Evolutionary conservation across 805 yeast genomes (phyloP), one percentile per base, ranked within the genome.

Genomic region (Kluyveromyces lactis): DNA sequence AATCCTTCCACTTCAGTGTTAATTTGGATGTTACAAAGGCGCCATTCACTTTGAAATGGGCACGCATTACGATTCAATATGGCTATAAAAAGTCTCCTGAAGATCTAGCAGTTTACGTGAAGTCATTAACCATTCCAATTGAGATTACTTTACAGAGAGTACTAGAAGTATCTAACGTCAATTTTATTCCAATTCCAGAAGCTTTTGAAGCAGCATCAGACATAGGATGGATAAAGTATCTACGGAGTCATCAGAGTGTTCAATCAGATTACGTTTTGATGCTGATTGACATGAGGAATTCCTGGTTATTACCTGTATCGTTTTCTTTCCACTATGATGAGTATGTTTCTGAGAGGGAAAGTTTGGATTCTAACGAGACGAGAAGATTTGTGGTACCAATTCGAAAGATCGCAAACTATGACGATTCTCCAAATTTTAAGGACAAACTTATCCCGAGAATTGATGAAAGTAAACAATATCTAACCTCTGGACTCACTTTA

Each of bases 231-330:
- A 45, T 51, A 8, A 40, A 53, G 2, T 56, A 50, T 37, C 42
- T 62, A 39, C 19, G 38, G 44, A 6, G 29, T 44, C 29, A 26
- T 42, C 18, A 35, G 26, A 12, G 43, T 16, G 62, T 60, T 6
- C 56, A 69, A 37, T 62, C 73, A 2, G 77, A 76, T 36, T 85
- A 71, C 56, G 79, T 81, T 45, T 60, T 82, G 34, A 62, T 83
- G 39, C 68, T 86, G 1, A 52, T 90, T 11, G 97, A 92, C 55
- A 60, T 92, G 42, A 72, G 86, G 47, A 90, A 92, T 56, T 70
- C 83, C 2, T 89, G 95, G 92, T 69, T 73, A 5, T 80, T 79
- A 36, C 71, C 72, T 21, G 58, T 75, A 42, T 48, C 53, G 7
- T 52, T 68, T 3, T 48, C 59, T 2, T 42, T 73, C 9, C 46